A percentile compares a stretch with the other conserved stretches of the same genome.
Conservation (phyloP, 768 basidiomycete species). For the Rhizopogon rudus region DNA sequence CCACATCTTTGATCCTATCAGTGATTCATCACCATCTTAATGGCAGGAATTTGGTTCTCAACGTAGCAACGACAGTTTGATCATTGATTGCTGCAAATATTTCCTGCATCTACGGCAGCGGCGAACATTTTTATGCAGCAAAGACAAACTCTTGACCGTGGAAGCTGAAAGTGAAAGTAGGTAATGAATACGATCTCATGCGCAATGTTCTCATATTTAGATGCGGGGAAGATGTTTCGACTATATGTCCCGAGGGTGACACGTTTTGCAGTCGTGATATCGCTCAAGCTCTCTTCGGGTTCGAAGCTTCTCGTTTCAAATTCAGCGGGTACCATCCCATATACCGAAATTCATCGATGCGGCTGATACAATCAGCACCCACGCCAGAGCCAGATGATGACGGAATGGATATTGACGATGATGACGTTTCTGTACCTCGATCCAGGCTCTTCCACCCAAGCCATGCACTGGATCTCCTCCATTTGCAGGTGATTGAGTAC, state of each 20-base stretch:
- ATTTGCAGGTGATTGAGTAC: conserved; percentile 64
- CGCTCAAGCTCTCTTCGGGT: conserved; percentile 40
- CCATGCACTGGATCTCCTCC: conserved; percentile 61
- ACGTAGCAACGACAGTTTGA: conserved; percentile 60
- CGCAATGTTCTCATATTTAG: background rate
- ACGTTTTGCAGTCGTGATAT: conserved; percentile 47
- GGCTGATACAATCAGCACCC: conserved; percentile 7
- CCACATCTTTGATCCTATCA: background rate
- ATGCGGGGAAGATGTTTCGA: conserved; percentile 23
- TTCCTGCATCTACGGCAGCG: conserved; percentile 37
- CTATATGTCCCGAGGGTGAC: conserved; percentile 30
- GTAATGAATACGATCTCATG: conserved; percentile 10
- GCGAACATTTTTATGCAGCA: conserved; percentile 60
- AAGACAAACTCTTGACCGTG: conserved; percentile 63
- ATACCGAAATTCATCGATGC: conserved; percentile 27
- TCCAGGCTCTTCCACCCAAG: conserved; percentile 37
- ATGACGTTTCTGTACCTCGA: conserved; percentile 15
- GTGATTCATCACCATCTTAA: background rate
- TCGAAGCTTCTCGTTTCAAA: conserved; percentile 26
- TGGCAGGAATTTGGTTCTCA: conserved; percentile 22
- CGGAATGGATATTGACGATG: conserved; percentile 64
- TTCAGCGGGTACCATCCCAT: conserved; percentile 39
- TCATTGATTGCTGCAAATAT: conserved; percentile 72
- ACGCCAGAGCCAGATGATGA: conserved; percentile 31
- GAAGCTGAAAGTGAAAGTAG: conserved; percentile 44